Evolutionary conservation across 441 rosid species (phyloP), one percentile per base, ranked within the genome.

Genomic region (Theobroma grandiflorum): DNA sequence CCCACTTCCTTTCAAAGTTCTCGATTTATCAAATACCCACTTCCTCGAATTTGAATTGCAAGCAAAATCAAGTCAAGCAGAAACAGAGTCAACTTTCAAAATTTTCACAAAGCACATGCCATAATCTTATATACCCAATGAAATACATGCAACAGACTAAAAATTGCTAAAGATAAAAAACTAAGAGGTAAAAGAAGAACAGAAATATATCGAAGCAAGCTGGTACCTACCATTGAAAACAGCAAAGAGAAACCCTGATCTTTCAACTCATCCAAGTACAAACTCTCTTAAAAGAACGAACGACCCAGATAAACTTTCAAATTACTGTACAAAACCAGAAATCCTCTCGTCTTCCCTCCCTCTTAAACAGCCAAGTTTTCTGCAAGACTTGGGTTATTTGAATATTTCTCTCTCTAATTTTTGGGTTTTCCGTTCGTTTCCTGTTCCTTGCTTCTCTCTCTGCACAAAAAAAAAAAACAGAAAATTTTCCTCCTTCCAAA

Each of bases 211-310:
- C n/a, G 40, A 69, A 69, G 50, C 37, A 55, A 50, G 81, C 71
- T 58, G 33, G 6, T 64, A 61, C 66, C 81, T 76, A 87, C 89
- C 89, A 87, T 87, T 69, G 75, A 80, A 73, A 61, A 71, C 67
- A 74, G 68, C 84, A 79, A 52, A 80, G 77, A 76, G 61, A 69
- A 75, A 74, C 66, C 84, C 83, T 67, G 70, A 59, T 74, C 43
- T 58, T 65, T 79, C 72, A 85, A 65, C 81, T 85, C 86, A 81
- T 83, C 79, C 84, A 83, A 76, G 37, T 18, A 65, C 52, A 35
- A 57, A 2, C 55, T 26, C 67, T 42, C 77, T 74, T 58, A 15
- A 47, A 33, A 58, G 49, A 59, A 61, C 40, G 53, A 58, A 22
- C 20, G 42, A 42, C 40, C 53, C 31, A 77, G 47, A 77, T n/a